Conservation (phyloP, 768 basidiomycete species). For the Steccherinum ochraceum region DNA sequence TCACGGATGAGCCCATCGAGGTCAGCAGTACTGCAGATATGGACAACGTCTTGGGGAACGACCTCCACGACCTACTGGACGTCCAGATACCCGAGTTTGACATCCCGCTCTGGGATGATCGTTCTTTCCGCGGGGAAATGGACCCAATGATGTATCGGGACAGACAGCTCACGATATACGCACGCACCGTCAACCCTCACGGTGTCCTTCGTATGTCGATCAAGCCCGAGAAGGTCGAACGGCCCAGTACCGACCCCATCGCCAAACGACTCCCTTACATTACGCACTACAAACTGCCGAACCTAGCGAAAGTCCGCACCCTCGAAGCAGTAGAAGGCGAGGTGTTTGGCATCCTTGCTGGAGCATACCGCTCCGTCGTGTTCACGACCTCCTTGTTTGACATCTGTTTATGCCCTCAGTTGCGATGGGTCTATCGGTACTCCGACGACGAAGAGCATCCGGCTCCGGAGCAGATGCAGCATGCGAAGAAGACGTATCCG, state of each 20-base stretch:
- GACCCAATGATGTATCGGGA: background rate
- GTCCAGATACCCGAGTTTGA: conserved; percentile 9
- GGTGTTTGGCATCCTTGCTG: background rate
- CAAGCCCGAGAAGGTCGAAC: conserved; percentile 3
- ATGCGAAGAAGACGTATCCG: background rate
- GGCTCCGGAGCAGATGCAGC: background rate
- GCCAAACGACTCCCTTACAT: background rate
- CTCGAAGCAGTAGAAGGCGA: background rate
- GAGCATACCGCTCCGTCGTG: background rate
- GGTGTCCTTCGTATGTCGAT: conserved; percentile 7
- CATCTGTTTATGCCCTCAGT: background rate
- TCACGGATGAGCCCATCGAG: conserved; percentile 1
- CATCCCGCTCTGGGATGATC: conserved; percentile 3
- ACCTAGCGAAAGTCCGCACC: background rate
- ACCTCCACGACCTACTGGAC: conserved; percentile 6
- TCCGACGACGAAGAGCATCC: background rate
- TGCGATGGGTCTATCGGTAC: background rate
- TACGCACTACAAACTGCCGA: background rate
- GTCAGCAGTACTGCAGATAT: background rate
- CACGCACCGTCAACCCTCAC: background rate
- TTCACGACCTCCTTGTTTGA: background rate
- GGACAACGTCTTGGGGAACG: background rate
- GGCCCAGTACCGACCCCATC: background rate
- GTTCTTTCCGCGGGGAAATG: background rate
- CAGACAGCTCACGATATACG: conserved; percentile 5